A percentile compares a stretch with the other conserved stretches of the same genome.
phyloP scores from a whole-genome alignment of 495 filamentous ascomycete species.

The Podospora fimiseda region DNA sequence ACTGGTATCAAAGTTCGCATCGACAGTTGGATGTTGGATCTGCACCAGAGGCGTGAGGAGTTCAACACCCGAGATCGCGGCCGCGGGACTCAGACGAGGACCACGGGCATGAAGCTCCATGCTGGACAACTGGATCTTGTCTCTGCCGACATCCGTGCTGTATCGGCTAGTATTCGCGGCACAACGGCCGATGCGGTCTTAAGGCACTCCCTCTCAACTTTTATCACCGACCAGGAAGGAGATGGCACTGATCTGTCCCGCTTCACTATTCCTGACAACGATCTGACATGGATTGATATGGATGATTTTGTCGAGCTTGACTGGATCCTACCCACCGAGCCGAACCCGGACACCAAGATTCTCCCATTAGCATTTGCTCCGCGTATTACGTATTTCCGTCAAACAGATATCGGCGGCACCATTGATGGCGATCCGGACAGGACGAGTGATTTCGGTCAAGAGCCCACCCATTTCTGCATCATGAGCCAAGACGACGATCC shows the following conservation, averaged over 20 bases:
- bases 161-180: slow-evolving; percentile 82
- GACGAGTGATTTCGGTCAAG: slow-evolving; percentile 81
- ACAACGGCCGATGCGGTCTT: slow-evolving; percentile 68
- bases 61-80: slow-evolving; percentile 73
- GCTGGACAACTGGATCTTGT: slow-evolving; percentile 87
- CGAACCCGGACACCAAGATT: slow-evolving; percentile 88
- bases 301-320: slow-evolving; percentile 98
- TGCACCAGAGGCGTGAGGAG: slow-evolving; percentile 91
- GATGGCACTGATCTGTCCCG: slow-evolving; percentile 65
- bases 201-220: slow-evolving; percentile 47
- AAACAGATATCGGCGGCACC: slow-evolving; percentile 80
- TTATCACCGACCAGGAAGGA: slow-evolving; percentile 43
- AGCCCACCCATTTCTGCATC: slow-evolving; percentile 87
- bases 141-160: slow-evolving; percentile 85
- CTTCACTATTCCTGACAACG: slow-evolving; percentile 91
- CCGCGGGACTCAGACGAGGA: slow-evolving; percentile 62
- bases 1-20: slow-evolving; percentile 91
- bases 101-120: slow-evolving; percentile 92
- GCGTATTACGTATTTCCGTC: slow-evolving; percentile 91
- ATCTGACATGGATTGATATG: slow-evolving; percentile 96
- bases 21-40: slow-evolving; percentile 91
- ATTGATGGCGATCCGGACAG: slow-evolving; percentile 62
- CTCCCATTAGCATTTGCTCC: slow-evolving; percentile 87
- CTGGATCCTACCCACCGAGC: slow-evolving; percentile 86
- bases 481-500: slow-evolving; percentile 94